These are phyloP conservation scores for Luffa acutangula DNA, from an alignment of 306 rosid species.

Conservation along the genomic window DNA sequence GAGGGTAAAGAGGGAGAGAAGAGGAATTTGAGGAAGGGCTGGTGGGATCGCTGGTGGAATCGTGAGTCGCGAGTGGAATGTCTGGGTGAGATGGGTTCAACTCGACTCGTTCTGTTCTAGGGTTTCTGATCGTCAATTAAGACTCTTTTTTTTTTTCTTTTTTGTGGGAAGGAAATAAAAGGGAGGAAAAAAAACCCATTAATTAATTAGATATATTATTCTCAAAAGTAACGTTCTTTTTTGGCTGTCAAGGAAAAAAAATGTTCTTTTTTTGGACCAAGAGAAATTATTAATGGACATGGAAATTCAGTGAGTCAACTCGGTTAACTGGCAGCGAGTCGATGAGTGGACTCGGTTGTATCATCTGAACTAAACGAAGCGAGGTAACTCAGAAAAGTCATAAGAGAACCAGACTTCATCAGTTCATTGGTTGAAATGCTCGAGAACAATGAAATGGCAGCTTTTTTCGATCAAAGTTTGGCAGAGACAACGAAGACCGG, in stretches of 20 bases:
- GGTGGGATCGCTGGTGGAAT: constrained; percentile 13
- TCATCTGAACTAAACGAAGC: neutral
- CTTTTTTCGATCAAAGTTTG: neutral
- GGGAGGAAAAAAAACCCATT: neutral
- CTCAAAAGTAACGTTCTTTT: neutral
- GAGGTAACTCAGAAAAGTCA: neutral
- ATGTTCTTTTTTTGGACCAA: neutral
- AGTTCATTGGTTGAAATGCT: neutral
- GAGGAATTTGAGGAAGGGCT: constrained; percentile 2
- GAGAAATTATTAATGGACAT: neutral
- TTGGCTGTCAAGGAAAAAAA: neutral
- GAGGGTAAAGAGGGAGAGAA: constrained; percentile 6
- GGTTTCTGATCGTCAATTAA: neutral
- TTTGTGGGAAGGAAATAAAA: neutral
- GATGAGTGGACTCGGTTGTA: neutral
- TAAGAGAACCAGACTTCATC: neutral
- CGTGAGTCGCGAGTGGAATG: constrained; percentile 15
- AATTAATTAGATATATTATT: neutral
- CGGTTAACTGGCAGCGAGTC: neutral
- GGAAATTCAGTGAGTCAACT: neutral
- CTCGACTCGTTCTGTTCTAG: constrained; percentile 9
- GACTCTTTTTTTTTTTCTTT: neutral
- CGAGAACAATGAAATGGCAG: neutral
- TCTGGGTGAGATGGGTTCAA: constrained; percentile 18
- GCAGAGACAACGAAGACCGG: neutral